Conservation (phyloP, 2,329 filamentous ascomycete species). For the Mycosphaerelloides madeirae region DNA sequence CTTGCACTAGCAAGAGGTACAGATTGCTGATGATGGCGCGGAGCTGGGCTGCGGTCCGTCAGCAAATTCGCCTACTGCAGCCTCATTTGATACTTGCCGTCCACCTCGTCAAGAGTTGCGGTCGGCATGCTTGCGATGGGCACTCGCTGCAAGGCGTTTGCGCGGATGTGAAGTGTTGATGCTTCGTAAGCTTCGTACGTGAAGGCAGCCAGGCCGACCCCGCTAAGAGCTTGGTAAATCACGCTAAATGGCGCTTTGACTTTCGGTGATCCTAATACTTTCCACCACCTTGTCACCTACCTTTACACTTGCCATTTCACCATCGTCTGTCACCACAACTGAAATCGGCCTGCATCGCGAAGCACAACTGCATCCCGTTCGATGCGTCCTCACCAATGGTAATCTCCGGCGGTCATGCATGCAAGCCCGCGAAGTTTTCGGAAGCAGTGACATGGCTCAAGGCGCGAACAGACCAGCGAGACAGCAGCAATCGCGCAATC, state of each 20-base stretch:
- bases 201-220: no score
- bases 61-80: conserved; percentile 4
- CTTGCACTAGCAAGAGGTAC: conserved; percentile 56
- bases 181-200: no score
- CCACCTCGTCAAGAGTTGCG: conserved; percentile 30
- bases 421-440: neutral
- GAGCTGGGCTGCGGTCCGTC: conserved; percentile 43
- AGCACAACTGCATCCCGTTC: no score
- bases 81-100: conserved; percentile 20
- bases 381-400: no score
- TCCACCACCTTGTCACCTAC: neutral
- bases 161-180: neutral
- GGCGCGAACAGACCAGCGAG: neutral
- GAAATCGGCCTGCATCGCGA: no score
- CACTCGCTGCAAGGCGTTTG: no score
- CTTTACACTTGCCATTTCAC: neutral
- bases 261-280: no score
- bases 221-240: no score
- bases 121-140: conserved; percentile 19
- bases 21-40: conserved; percentile 60
- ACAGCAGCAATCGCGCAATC: neutral
- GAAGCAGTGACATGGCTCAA: neutral
- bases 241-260: no score
- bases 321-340: no score
- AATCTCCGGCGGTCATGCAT: neutral